These are phyloP conservation scores for Dillenia suffruticosa DNA, from an alignment of 164 flowering plant species.

Conservation along the genomic window DNA sequence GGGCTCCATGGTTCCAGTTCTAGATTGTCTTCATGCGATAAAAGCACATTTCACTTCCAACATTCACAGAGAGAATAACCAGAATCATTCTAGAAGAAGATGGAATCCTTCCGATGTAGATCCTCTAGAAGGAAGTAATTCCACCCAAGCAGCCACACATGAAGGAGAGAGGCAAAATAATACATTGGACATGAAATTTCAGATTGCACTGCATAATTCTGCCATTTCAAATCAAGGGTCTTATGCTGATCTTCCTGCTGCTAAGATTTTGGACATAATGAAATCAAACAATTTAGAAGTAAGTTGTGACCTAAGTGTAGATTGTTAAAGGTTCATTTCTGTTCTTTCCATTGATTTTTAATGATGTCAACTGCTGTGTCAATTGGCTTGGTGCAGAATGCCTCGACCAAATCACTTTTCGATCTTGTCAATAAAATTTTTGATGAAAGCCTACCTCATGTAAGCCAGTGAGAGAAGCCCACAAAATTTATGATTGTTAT, in stretches of 20 bases:
- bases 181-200: constrained; percentile 22
- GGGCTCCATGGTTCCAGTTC: constrained; percentile 67
- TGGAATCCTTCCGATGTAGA: constrained; percentile 31
- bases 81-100: constrained; percentile 28
- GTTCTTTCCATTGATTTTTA: constrained; percentile 3
- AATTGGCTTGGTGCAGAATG: constrained; percentile 46
- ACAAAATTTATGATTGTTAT: background rate
- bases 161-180: constrained; percentile 23
- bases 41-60: constrained; percentile 22
- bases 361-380: background rate
- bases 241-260: constrained; percentile 51
- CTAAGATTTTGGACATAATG: constrained; percentile 55
- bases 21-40: constrained; percentile 58
- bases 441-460: constrained; percentile 74
- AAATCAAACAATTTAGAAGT: constrained; percentile 65
- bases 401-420: constrained; percentile 70
- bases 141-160: constrained; percentile 12
- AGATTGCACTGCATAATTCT: constrained; percentile 18
- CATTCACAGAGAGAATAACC: constrained; percentile 18
- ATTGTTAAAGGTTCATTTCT: background rate
- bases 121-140: constrained; percentile 15
- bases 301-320: constrained; percentile 11
- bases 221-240: constrained; percentile 38
- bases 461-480: constrained; percentile 35
- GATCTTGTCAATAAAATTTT: constrained; percentile 51